Percentiles rank a stretch among this genome's conserved stretches.
phyloP scores from a whole-genome alignment of 208 protist genomes.

The Phytomonas serpens region DNA sequence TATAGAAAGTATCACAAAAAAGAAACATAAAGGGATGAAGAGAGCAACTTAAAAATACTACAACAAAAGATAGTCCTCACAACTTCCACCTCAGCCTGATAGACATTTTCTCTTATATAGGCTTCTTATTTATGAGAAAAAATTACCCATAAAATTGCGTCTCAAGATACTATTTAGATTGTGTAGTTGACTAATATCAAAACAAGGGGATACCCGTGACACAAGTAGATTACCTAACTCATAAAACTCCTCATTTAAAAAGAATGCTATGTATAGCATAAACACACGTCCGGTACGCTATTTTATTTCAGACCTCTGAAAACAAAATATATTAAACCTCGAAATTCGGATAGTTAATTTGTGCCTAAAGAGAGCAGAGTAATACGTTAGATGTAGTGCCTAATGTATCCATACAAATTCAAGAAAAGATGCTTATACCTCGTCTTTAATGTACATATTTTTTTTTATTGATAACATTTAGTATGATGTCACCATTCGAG shows the following conservation, averaged over 20 bases:
- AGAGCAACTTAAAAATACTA: not conserved
- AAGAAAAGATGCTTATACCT: not conserved
- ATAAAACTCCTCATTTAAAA: not conserved
- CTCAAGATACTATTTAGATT: not conserved
- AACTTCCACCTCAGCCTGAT: not conserved
- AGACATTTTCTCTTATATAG: not conserved
- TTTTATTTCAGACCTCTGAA: not conserved
- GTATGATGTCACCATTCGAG: not conserved
- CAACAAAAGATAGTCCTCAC: not conserved
- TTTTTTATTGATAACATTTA: not conserved
- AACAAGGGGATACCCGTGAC: not conserved
- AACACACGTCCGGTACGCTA: not conserved
- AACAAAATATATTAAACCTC: not conserved
- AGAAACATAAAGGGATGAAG: not conserved
- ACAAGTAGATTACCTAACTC: not conserved
- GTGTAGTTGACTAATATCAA: not conserved
- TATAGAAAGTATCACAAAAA: not conserved
- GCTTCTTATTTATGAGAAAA: not conserved
- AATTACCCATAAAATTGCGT: not conserved
- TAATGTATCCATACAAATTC: not conserved
- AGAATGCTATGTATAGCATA: not conserved
- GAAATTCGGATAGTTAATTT: not conserved
- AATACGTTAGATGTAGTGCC: not conserved
- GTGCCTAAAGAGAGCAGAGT: not conserved
- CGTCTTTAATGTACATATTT: not conserved